Evolutionary conservation across 1,139 yeast species (phyloP).

Genomic region (Suhomyces bokatorum): DNA sequence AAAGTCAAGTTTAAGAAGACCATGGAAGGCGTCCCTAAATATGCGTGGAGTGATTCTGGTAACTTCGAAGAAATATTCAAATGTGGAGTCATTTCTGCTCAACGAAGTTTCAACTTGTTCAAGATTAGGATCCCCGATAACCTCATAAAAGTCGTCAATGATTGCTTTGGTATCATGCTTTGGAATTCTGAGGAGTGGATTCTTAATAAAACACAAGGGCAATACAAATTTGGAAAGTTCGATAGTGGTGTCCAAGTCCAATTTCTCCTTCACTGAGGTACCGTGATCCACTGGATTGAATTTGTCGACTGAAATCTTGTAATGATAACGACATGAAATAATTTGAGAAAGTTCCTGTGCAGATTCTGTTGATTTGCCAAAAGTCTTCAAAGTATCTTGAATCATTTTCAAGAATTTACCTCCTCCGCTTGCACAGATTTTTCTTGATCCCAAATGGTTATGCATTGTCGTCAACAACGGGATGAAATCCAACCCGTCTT

Average conservation of each 20-base stretch:
- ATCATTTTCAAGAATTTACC: slow-evolving; percentile 65
- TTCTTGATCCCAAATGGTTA: slow-evolving; percentile 67
- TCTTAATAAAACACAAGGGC: slow-evolving; percentile 59
- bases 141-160: slow-evolving; percentile 71
- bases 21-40: slow-evolving; percentile 60
- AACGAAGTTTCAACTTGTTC: slow-evolving; percentile 35
- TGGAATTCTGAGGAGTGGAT: slow-evolving; percentile 57
- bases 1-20: slow-evolving; percentile 46
- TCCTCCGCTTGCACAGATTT: slow-evolving; percentile 64
- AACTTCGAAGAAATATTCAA: slow-evolving; percentile 55
- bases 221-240: slow-evolving; percentile 62
- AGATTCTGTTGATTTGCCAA: slow-evolving; percentile 28
- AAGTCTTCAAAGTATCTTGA: slow-evolving; percentile 52
- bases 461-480: slow-evolving; percentile 44
- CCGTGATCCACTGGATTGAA: slow-evolving; percentile 69
- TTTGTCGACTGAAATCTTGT: slow-evolving; percentile 57
- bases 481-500: neutral
- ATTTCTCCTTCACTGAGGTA: slow-evolving; percentile 44
- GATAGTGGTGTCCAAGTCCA: slow-evolving; percentile 49
- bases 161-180: slow-evolving; percentile 71
- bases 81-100: slow-evolving; percentile 40
- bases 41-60: slow-evolving; percentile 48
- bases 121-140: slow-evolving; percentile 65
- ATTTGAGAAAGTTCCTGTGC: slow-evolving; percentile 72
- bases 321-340: slow-evolving; percentile 75